Evolutionary conservation across 495 filamentous ascomycete species (phyloP).

Genomic region (Daldinia loculata): DNA sequence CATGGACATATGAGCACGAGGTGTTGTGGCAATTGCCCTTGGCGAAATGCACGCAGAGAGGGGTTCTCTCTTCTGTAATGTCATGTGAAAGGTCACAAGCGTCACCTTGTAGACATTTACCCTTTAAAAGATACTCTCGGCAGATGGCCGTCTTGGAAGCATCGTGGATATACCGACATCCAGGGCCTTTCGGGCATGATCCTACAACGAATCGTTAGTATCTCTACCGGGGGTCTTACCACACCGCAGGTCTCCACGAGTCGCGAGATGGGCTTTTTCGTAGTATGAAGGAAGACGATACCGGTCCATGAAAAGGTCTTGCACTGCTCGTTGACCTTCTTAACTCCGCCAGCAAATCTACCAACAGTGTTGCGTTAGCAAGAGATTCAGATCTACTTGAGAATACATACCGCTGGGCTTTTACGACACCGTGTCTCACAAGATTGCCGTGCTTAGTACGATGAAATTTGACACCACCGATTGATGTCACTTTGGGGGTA

Average conservation of each 20-base stretch:
- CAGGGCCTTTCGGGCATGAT: conserved; percentile 79
- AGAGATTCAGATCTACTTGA: neutral
- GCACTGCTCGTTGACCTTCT: conserved; percentile 82
- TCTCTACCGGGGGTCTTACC: conserved; percentile 48
- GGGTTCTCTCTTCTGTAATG: conserved; percentile 82
- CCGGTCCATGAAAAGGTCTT: conserved; percentile 90
- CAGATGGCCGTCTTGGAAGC: conserved; percentile 89
- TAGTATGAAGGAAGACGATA: conserved; percentile 65
- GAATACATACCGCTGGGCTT: conserved; percentile 69
- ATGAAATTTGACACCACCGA: conserved; percentile 87
- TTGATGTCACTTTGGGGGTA: conserved; percentile 79
- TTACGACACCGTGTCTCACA: conserved; percentile 75
- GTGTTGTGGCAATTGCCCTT: conserved; percentile 90
- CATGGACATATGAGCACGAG: conserved; percentile 89
- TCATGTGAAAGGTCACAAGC: conserved; percentile 95
- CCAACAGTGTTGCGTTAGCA: conserved; percentile 44
- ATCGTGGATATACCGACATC: conserved; percentile 86
- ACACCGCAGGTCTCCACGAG: conserved; percentile 41
- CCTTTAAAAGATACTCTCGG: conserved; percentile 82
- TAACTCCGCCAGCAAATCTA: conserved; percentile 57
- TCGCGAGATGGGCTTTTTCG: conserved; percentile 43
- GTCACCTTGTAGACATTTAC: conserved; percentile 79
- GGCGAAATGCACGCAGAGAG: conserved; percentile 88
- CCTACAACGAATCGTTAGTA: conserved; percentile 63
- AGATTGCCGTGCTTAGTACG: conserved; percentile 93